Conservation (phyloP, 2,329 filamentous ascomycete genomes). For the Emergomyces pasteurianus region DNA sequence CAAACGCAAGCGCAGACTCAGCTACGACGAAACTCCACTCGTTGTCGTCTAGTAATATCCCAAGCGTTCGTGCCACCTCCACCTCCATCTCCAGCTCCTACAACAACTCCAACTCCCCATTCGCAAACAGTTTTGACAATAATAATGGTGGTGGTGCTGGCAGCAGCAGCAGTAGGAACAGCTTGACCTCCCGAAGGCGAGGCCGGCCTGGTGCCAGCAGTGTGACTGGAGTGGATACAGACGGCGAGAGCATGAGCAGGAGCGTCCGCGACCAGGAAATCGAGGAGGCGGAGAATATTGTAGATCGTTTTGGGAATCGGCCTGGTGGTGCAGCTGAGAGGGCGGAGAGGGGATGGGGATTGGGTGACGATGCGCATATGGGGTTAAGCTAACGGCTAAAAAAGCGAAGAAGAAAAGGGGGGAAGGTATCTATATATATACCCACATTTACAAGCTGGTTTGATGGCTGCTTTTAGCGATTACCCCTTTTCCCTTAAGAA, state of each 20-base stretch:
- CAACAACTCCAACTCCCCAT: background rate
- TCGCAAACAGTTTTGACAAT: conserved; percentile 4
- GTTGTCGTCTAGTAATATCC: background rate
- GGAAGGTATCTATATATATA: too few species aligned
- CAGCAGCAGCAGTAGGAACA: conserved; percentile 10
- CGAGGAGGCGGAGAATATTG: conserved; percentile 34
- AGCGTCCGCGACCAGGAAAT: conserved; percentile 29
- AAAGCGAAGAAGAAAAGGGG: background rate
- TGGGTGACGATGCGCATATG: conserved; percentile 78
- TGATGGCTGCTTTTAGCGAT: background rate
- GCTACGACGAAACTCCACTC: background rate
- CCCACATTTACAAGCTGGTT: too few species aligned
- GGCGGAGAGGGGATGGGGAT: conserved; percentile 51
- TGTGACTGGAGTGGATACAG: conserved; percentile 14
- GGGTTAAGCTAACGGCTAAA: conserved; percentile 52
- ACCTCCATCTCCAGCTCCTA: conserved; percentile 1
- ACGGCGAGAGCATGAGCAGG: conserved; percentile 8
- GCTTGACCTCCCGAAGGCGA: conserved; percentile 6
- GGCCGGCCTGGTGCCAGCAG: conserved; percentile 16
- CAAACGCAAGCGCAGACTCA: background rate
- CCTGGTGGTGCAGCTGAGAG: conserved; percentile 40
- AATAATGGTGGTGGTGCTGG: conserved; percentile 5
- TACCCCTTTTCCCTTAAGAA: background rate
- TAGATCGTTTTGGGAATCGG: conserved; percentile 44
- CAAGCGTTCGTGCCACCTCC: conserved; percentile 3